Base-by-base conservation (phyloP, 2,329 filamentous ascomycete genomes). In the Fusarium verticillioides region DNA sequence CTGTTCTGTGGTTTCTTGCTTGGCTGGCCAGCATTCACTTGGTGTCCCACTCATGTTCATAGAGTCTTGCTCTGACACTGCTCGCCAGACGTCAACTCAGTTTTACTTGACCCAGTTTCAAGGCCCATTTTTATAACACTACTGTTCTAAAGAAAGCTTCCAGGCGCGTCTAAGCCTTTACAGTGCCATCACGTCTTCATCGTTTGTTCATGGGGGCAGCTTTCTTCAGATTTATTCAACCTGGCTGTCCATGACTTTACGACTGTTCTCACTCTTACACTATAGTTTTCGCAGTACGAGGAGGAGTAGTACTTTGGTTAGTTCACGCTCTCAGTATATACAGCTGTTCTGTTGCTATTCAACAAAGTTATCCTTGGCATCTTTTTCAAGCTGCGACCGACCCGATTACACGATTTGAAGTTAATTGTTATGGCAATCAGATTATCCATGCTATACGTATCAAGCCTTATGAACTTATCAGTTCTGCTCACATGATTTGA, bases 381-480 rank as follows among this genome's bases (percentile, higher is more conserved):
- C 7, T 1, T 30, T 54, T 10, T 21, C 15, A 30, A 16, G 10
- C 7, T 2, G 2, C 19, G 7, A 18, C 8, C 4, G 23, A 40
- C 8, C 21, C 4, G 21, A 10, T 5, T 34, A 23, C 16, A 4
- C 5, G 5, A 13, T 12, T 1, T 13, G 4, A 9, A 18, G 5
- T 23, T 0, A 10, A 10, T 7, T n/a, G 0, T 18, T 9, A 9
- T 7, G 7, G 5, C 1, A 49, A n/a, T 12, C 3, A 12, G 5
- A 18, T 0, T 16, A 6, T 2, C 12, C 3, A 6, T 2, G 3
- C 7, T 12, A 12, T 18, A 32, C 18, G 6, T 7, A 9, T 4
- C 12, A 10, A 7, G 0, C 0, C 13, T 23, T 2, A 4, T 7
- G 5, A 23, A 9, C 2, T 13, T 10, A 13, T 5, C 4, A 9